These are phyloP conservation scores for Primulina huaijiensis DNA, from an alignment of 257 asterid species.

Conservation along the genomic window DNA sequence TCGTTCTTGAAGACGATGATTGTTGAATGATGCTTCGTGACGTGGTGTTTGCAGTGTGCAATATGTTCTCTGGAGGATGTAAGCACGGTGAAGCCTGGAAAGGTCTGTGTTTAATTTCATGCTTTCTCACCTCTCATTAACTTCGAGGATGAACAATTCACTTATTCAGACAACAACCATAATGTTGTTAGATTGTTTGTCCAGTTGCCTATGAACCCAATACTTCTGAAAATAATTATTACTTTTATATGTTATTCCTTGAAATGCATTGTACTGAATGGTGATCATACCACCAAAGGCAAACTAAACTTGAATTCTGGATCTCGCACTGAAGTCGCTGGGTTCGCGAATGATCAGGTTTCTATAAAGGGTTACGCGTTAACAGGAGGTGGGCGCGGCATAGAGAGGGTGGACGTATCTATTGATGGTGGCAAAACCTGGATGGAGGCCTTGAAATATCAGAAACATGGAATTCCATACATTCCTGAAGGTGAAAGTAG, in stretches of 20 bases:
- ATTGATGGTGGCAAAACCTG: slow-evolving; percentile 86
- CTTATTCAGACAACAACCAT: too few species aligned
- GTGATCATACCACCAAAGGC: too few species aligned
- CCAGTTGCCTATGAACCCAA: too few species aligned
- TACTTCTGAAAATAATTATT: too few species aligned
- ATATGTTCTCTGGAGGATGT: slow-evolving; percentile 87
- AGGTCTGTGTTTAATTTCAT: slow-evolving; percentile 32
- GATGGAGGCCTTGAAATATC: slow-evolving; percentile 81
- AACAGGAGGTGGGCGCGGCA: slow-evolving; percentile 97
- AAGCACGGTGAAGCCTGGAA: slow-evolving; percentile 59
- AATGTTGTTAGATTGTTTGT: too few species aligned
- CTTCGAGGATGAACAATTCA: too few species aligned
- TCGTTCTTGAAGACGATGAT: slow-evolving; percentile 15
- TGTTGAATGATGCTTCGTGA: slow-evolving; percentile 13
- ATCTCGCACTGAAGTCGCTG: too few species aligned
- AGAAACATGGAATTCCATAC: slow-evolving; percentile 64
- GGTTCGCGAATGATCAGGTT: slow-evolving; percentile 42
- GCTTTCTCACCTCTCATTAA: too few species aligned
- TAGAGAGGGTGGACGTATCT: slow-evolving; percentile 89
- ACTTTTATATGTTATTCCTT: too few species aligned
- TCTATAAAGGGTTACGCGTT: slow-evolving; percentile 83
- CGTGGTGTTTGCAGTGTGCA: slow-evolving; percentile 68
- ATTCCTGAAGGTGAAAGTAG: slow-evolving; percentile 52
- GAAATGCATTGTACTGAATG: too few species aligned
- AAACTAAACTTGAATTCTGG: too few species aligned